Base-by-base conservation (phyloP, 306 rosid species). In the Acacia melanoxylon region DNA sequence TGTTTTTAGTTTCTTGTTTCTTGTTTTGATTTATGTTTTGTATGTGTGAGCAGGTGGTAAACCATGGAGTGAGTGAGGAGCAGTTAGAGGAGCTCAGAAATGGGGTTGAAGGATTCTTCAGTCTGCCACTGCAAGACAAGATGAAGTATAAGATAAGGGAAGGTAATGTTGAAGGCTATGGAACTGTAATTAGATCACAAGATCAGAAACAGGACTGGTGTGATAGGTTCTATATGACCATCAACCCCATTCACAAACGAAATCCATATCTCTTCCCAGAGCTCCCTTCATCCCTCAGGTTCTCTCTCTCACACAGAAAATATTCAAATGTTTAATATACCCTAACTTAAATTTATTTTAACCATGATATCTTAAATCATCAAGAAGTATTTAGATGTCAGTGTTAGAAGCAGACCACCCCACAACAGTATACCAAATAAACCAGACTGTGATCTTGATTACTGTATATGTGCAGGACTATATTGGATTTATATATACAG, bases 111-210 rank as follows among this genome's bases (percentile, higher is more conserved):
- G 93, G 49, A 1, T 92, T 88, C 74, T 92, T 91, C 80, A 82
- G 40, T 73, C 92, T 91, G 78, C 89, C 94, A 6, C 29, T 62
- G 66, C 83, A 88, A 35, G 93, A 89, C 82, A 89, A 84, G 79
- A 81, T 85, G 88, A 88, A 83, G 44, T 90, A 83, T 80, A 75
- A 76, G 49, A 35, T 87, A 37, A 86, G 76, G 68, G 72, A 78
- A 1, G 94, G 87, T 78, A 93, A 89, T 31, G 61, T 81, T 86
- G 94, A 92, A 82, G 97, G 97, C 59, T 92, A 88, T 13, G 97
- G 97, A 88, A 29, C 79, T 8, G 27, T 83, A 51, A 84, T 79
- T 5, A 45, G 8, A 74, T 68, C 80, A 51, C 66, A 41, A 51
- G 82, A 88, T 68, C 84, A 91, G 76, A 89, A 84, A 37, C 92